Evolutionary conservation across 2,329 filamentous ascomycete species (phyloP).

Genomic region (Dendrostoma leiphaemia): DNA sequence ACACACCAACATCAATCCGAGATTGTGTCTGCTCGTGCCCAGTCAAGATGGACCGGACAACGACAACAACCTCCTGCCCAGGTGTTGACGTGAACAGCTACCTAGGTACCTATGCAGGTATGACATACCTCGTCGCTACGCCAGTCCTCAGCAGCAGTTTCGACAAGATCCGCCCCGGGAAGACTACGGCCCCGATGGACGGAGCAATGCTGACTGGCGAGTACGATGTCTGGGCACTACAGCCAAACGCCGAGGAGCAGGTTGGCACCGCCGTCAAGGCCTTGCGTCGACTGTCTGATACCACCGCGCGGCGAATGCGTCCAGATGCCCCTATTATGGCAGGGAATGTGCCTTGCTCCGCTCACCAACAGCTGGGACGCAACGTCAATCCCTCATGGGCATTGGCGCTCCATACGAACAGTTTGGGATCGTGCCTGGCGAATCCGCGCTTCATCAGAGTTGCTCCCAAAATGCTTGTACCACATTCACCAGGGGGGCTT

Average conservation of each 20-base stretch:
- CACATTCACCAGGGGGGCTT: not conserved
- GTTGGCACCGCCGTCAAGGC: constrained; percentile 19
- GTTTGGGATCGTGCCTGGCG: too few relatives aligned
- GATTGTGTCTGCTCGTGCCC: too few relatives aligned
- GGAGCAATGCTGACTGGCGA: not conserved
- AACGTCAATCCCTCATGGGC: not conserved
- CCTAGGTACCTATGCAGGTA: too few relatives aligned
- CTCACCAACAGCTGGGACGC: not conserved
- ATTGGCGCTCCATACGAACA: not conserved
- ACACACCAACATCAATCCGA: too few relatives aligned
- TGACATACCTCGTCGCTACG: not conserved
- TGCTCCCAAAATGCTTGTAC: not conserved
- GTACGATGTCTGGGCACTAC: not conserved
- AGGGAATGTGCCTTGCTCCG: not conserved
- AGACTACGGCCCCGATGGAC: constrained; percentile 9
- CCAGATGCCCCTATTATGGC: not conserved
- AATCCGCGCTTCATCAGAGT: not conserved
- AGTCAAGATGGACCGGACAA: too few relatives aligned
- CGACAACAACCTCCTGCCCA: too few relatives aligned
- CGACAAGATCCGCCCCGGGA: constrained; percentile 19
- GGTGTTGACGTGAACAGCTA: too few relatives aligned
- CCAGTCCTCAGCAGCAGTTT: constrained; percentile 23
- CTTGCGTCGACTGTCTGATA: constrained; percentile 12
- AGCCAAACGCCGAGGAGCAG: not conserved
- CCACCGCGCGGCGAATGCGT: constrained; percentile 7